Conservation (phyloP, 306 rosid genomes). For the Luffa aegyptiaca region DNA sequence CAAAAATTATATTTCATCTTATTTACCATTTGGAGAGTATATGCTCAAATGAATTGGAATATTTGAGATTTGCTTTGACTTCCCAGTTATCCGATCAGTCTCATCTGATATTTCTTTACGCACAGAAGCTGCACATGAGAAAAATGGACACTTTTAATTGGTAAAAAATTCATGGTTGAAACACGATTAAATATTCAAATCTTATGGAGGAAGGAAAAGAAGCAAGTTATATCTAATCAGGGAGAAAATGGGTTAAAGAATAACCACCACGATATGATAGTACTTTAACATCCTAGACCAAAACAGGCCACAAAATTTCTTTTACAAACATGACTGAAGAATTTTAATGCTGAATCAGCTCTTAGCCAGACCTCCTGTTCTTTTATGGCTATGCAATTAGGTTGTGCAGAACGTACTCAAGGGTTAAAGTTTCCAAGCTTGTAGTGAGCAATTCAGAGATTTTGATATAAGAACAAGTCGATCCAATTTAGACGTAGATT, state of each 20-base stretch:
- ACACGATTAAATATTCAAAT: background rate
- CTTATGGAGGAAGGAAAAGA: background rate
- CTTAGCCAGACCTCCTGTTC: background rate
- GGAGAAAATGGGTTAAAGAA: background rate
- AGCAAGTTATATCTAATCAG: background rate
- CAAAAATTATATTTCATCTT: background rate
- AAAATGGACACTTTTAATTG: no score
- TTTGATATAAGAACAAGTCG: background rate
- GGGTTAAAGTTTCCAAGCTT: background rate
- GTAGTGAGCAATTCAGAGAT: background rate
- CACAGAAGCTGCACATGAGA: no score
- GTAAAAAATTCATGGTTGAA: background rate
- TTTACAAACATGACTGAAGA: background rate
- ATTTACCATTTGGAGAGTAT: conserved; percentile 92
- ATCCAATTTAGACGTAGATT: background rate
- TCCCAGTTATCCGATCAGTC: conserved; percentile 96
- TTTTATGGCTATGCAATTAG: background rate
- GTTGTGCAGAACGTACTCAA: background rate
- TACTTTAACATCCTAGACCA: background rate
- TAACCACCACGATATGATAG: background rate
- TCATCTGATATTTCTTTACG: conserved; percentile 13
- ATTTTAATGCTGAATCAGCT: background rate
- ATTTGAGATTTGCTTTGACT: conserved; percentile 79
- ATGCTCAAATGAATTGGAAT: conserved; percentile 96
- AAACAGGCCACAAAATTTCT: background rate